Evolutionary conservation across 768 basidiomycete genomes (phyloP), one percentile per base, ranked within the genome.

Genomic region (Podaxis sp.): DNA sequence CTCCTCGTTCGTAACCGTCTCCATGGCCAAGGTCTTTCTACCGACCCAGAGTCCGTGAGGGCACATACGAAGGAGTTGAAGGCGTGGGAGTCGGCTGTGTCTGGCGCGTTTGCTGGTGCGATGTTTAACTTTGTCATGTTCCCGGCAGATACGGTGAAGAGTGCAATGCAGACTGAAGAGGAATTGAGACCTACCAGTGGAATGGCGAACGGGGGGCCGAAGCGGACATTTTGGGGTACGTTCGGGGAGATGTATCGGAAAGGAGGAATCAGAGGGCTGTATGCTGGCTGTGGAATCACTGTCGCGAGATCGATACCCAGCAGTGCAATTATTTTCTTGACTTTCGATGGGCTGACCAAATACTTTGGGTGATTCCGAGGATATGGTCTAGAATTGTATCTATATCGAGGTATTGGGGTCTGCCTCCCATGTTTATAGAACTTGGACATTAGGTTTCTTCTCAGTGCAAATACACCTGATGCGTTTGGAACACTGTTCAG

Each of bases 111-210:
- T 59, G 93, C 96, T 1, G 96, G 96, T 9, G 88, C 89, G 3
- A 80, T 84, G 51, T 96, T 92, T 76, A 95, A 92, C 66, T 76
- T 96, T 68, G 82, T 92, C n/a, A 80, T 96, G 57, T 98, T 96
- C 80, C 96, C 96, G 0, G 95, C 95, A 3, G 96, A 98, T 75
- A 91, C 92, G 29, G 83, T 98, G 68, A 98, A 98, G 81, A 92
- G 90, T 65, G 84, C 93, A 62, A 92, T 98, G 71, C 96, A 98
- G 80, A 98, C 96, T 0, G 91, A 90, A 72, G 90, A 91, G 57
- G 96, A 97, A 74, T 79, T 96, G 61, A 80, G 91, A 7, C 85
- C 88, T n/a, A 2, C 27, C 6, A 61, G 27, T 47, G 43, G 53
- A 55, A 55, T 43, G 19, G 29, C 3, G n/a, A 55, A 46, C 13